These are phyloP conservation scores for Epichloe coenophiala DNA, from an alignment of 2,329 filamentous ascomycete genomes.

Conservation along the genomic window DNA sequence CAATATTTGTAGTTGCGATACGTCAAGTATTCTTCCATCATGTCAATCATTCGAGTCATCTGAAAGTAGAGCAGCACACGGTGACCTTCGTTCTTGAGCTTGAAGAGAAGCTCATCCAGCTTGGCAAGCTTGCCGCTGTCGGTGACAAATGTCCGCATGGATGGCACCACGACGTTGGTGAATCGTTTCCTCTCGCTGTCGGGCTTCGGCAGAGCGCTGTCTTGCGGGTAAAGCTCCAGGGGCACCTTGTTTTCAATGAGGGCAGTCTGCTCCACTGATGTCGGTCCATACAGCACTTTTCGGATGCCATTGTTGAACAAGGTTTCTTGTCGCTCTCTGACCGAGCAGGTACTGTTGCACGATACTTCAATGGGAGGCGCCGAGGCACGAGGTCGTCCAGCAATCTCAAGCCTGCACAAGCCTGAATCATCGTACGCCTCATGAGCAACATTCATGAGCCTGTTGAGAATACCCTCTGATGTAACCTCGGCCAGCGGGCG, in stretches of 20 bases:
- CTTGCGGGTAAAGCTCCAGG: conserved; percentile 46
- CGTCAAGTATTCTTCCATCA: conserved; percentile 98
- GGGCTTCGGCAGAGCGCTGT: conserved; percentile 59
- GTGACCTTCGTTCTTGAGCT: conserved; percentile 84
- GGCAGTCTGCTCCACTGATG: conserved; percentile 52
- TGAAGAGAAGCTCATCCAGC: conserved; percentile 72
- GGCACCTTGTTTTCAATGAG: conserved; percentile 64
- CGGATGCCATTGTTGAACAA: conserved; percentile 72
- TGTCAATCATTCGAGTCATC: conserved; percentile 99
- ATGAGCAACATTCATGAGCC: conserved; percentile 67
- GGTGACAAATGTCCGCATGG: conserved; percentile 94
- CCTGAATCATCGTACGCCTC: conserved; percentile 54
- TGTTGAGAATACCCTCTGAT: conserved; percentile 55
- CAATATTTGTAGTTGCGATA: conserved; percentile 99
- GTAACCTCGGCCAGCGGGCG: conserved; percentile 57
- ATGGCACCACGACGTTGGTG: conserved; percentile 84
- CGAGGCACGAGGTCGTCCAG: conserved; percentile 61
- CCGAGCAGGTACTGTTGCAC: conserved; percentile 53
- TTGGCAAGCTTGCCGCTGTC: conserved; percentile 94
- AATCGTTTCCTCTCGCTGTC: conserved; percentile 72
- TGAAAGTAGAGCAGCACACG: conserved; percentile 98
- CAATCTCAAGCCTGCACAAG: conserved; percentile 66
- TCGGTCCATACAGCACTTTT: conserved; percentile 57
- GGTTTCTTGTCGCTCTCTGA: conserved; percentile 54
- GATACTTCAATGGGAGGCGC: conserved; percentile 83